These are phyloP conservation scores for Talaromyces thailandensis DNA, from an alignment of 495 filamentous ascomycete genomes.

Conservation along the genomic window DNA sequence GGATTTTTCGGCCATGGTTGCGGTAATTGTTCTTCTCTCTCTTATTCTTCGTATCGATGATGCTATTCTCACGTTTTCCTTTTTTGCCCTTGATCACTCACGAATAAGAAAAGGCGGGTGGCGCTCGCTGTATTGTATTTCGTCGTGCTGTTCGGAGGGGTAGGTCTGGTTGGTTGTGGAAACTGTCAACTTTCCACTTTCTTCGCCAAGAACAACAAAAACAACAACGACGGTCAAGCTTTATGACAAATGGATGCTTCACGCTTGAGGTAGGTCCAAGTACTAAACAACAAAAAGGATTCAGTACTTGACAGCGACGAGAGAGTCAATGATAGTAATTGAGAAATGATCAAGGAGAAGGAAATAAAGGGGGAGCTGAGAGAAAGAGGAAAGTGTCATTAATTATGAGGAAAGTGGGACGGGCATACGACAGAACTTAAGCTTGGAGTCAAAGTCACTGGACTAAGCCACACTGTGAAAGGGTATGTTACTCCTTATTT, in stretches of 20 bases:
- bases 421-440: background rate
- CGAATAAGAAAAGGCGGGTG: background rate
- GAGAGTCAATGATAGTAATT: background rate
- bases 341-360: background rate
- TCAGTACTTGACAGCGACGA: background rate
- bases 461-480: background rate
- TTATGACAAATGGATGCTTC: background rate
- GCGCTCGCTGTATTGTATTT: background rate
- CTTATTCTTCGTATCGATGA: background rate
- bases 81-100: background rate
- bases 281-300: background rate
- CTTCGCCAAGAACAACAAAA: background rate
- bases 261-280: background rate
- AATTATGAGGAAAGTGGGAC: background rate
- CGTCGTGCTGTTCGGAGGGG: background rate
- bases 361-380: background rate
- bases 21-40: background rate
- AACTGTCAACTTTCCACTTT: background rate
- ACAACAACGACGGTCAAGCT: background rate
- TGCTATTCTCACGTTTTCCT: background rate
- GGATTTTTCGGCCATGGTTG: constrained; percentile 19
- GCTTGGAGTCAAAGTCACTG: background rate
- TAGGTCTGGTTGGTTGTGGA: background rate
- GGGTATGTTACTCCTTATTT: background rate
- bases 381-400: background rate